Evolutionary conservation across 2,329 filamentous ascomycete species (phyloP).

Genomic region (Xylariaceae sp.): DNA sequence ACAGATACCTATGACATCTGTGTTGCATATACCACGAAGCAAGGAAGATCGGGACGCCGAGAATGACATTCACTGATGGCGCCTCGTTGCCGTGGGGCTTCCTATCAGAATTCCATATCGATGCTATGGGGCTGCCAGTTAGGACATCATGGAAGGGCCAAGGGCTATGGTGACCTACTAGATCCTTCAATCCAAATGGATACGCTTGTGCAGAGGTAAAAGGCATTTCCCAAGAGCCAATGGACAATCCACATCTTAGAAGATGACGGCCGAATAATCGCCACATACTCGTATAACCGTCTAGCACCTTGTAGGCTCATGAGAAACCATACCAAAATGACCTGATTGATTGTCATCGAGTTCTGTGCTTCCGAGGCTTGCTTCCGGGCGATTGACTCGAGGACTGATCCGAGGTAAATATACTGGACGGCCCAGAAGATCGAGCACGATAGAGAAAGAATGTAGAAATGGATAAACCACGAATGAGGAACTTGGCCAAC

Average conservation of each 20-base stretch:
- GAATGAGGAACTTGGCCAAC: slow-evolving; percentile 73
- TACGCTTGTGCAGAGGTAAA: slow-evolving; percentile 74
- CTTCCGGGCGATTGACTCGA: slow-evolving; percentile 51
- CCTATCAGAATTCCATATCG: slow-evolving; percentile 34
- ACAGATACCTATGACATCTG: slow-evolving; percentile 70
- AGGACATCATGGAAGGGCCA: slow-evolving; percentile 3
- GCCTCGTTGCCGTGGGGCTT: slow-evolving; percentile 32
- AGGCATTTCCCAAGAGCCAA: slow-evolving; percentile 77
- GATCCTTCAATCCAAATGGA: slow-evolving; percentile 85
- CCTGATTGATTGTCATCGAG: slow-evolving; percentile 63
- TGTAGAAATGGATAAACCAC: slow-evolving; percentile 90
- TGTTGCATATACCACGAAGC: slow-evolving; percentile 74
- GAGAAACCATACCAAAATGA: slow-evolving; percentile 69
- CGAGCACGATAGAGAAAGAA: slow-evolving; percentile 69
- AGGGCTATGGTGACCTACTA: slow-evolving; percentile 50
- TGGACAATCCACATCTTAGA: slow-evolving; percentile 86
- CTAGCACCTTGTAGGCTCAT: slow-evolving; percentile 76
- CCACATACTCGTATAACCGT: slow-evolving; percentile 74
- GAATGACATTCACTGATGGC: slow-evolving; percentile 50
- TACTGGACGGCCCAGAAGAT: slow-evolving; percentile 75
- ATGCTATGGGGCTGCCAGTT: slow-evolving; percentile 31
- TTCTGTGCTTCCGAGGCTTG: slow-evolving; percentile 34
- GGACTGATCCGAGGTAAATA: slow-evolving; percentile 53
- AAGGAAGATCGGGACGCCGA: slow-evolving; percentile 66
- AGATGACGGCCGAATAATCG: slow-evolving; percentile 65